These are phyloP conservation scores for Pseudopithomyces maydicus DNA, from an alignment of 2,329 filamentous ascomycete genomes.

Conservation along the genomic window DNA sequence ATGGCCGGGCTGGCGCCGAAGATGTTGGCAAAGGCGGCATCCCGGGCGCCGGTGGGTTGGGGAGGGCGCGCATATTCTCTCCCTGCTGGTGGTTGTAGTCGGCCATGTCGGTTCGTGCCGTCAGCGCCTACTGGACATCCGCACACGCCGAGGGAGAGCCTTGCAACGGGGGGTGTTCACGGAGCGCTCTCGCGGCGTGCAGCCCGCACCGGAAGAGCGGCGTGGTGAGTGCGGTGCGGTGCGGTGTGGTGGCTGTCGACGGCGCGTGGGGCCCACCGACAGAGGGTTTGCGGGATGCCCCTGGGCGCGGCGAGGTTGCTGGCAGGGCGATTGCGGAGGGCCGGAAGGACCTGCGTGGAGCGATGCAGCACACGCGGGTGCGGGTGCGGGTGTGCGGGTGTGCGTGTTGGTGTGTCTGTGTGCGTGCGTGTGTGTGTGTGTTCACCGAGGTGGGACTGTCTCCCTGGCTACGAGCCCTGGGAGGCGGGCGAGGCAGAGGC, in stretches of 20 bases:
- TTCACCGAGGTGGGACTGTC: constrained; percentile 19
- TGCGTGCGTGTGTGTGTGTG: too few relatives aligned
- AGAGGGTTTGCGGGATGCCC: background rate
- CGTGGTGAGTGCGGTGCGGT: constrained; percentile 8
- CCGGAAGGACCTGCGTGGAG: constrained; percentile 14
- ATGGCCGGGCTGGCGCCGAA: constrained; percentile 81
- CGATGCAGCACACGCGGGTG: constrained; percentile 15
- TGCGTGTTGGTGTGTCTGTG: background rate
- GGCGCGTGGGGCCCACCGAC: background rate
- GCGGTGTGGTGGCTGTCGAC: too few relatives aligned
- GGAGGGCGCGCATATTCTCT: constrained; percentile 62
- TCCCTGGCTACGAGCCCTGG: constrained; percentile 28
- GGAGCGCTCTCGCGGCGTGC: constrained; percentile 19
- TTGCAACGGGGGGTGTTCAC: constrained; percentile 19
- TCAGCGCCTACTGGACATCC: constrained; percentile 29
- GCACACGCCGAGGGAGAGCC: constrained; percentile 17
- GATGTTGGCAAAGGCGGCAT: constrained; percentile 95
- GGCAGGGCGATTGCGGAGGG: background rate
- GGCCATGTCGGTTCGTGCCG: constrained; percentile 55
- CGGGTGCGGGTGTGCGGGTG: background rate
- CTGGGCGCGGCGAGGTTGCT: constrained; percentile 1
- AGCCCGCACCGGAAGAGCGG: constrained; percentile 18
- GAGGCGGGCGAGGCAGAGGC: constrained; percentile 14
- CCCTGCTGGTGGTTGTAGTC: constrained; percentile 67
- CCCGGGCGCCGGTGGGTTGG: constrained; percentile 70